Percentiles rank a stretch among this genome's conserved stretches.
Conservation (phyloP, 1,139 yeast species). For the Suhomyces atakaporum region DNA sequence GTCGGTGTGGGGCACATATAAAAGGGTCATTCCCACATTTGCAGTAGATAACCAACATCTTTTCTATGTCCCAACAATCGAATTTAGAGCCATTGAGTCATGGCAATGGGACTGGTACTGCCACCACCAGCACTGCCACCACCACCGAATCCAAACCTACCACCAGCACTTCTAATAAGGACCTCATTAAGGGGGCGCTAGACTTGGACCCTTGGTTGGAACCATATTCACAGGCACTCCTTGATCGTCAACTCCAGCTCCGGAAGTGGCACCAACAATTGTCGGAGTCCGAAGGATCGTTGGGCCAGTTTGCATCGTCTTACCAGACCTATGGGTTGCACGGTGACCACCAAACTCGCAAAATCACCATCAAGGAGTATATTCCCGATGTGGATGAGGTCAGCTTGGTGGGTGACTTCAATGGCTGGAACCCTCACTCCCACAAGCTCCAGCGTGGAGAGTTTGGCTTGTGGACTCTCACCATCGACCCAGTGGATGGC, state of each 20-base stretch:
- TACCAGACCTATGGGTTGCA: constrained; percentile 79
- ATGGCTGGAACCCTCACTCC: constrained; percentile 68
- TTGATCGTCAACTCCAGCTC: constrained; percentile 54
- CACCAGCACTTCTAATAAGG: constrained; percentile 1
- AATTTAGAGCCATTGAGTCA: too few species aligned
- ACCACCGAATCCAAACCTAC: too few species aligned
- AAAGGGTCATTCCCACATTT: not conserved
- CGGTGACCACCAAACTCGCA: constrained; percentile 51
- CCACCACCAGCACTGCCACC: not conserved
- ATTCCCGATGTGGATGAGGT: constrained; percentile 84
- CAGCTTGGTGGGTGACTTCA: constrained; percentile 85
- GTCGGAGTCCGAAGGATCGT: constrained; percentile 47
- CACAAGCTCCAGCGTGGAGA: constrained; percentile 59
- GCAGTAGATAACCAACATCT: too few species aligned
- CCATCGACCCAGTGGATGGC: constrained; percentile 57
- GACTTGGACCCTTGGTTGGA: constrained; percentile 84
- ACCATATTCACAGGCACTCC: constrained; percentile 70
- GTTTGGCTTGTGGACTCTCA: constrained; percentile 70
- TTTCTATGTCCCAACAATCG: too few species aligned
- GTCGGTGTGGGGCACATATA: too few species aligned
- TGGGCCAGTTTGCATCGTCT: constrained; percentile 54
- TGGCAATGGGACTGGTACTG: not conserved
- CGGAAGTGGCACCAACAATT: constrained; percentile 47
- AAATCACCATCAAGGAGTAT: constrained; percentile 73
- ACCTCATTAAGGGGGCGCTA: constrained; percentile 54